Base-by-base conservation (phyloP, 129 eudicot genomes). In the Sambucus nigra region DNA sequence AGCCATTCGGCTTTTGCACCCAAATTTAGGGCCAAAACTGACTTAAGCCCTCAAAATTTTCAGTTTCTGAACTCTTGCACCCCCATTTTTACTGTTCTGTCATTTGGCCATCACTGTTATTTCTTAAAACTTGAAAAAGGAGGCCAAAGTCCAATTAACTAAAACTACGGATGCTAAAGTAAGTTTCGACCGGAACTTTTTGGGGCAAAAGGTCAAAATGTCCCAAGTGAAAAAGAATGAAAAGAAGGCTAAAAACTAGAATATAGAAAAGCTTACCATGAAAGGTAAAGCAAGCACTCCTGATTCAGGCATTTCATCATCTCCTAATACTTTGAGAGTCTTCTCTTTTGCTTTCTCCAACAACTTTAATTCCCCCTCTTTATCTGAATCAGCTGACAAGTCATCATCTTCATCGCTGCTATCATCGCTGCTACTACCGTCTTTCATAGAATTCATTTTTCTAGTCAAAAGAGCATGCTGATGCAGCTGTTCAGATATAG, bases 201-300 rank as follows among this genome's bases (percentile, higher is more conserved):
- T n/a, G n/a, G n/a, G n/a, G n/a, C n/a, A n/a, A n/a, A n/a, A n/a
- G n/a, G n/a, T n/a, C n/a, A n/a, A n/a, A n/a, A n/a, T n/a, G n/a
- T n/a, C n/a, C n/a, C n/a, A 9, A 18, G 20, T 5, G 42, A 27
- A 12, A 53, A 51, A 23, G n/a, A 50, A 47, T 16, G 13, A 26
- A 23, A 47, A 29, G 38, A 41, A n/a, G 13, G 21, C 45, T n/a
- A 24, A 50, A 25, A 21, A 71, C n/a, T n/a, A 23, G 8, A 51
- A 57, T 29, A 35, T 31, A 76, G 13, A 19, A 50, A 61, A 6
- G 53, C 10, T 59, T 77, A 92, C 99, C 99, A 92, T 86, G 80
- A 92, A 92, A 48, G 99, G 99, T 74, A 92, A 73, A 54, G 95
- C 73, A 57, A 82, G 71, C 53, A 92, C 76, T 72, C 95, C 95